Conservation (phyloP, 176 grass and related monocot species). For the Triticum turgidum region DNA sequence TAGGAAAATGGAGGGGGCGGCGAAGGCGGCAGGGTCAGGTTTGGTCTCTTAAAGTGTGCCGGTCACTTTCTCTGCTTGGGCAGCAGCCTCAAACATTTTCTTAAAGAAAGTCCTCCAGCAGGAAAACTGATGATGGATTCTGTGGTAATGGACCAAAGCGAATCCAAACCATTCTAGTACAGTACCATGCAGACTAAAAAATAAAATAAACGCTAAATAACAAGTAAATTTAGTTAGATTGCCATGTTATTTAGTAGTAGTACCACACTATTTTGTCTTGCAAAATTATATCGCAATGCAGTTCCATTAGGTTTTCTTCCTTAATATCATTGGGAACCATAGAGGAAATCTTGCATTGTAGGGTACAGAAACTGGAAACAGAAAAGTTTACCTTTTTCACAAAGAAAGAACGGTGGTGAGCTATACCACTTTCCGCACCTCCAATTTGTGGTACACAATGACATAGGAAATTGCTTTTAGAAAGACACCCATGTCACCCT, state of each 20-base stretch:
- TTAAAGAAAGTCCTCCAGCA: too few relatives aligned
- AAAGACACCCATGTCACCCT: background rate
- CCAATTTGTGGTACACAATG: background rate
- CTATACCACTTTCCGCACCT: background rate
- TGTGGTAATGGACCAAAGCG: background rate
- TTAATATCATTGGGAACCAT: too few relatives aligned
- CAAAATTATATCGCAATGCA: too few relatives aligned
- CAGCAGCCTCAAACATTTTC: background rate
- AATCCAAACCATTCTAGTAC: background rate
- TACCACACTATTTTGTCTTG: too few relatives aligned
- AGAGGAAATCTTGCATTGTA: too few relatives aligned
- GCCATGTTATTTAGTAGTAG: too few relatives aligned
- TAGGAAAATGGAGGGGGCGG: background rate
- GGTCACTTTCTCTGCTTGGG: background rate
- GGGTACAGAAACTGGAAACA: too few relatives aligned
- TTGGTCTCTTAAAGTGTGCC: conserved; percentile 6
- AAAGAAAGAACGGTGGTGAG: too few relatives aligned
- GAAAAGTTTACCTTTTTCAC: too few relatives aligned
- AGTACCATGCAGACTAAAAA: background rate
- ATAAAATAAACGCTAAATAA: background rate
- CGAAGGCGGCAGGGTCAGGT: background rate
- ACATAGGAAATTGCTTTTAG: background rate
- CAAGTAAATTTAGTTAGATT: too few relatives aligned
- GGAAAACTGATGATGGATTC: background rate
- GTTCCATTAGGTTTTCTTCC: too few relatives aligned